Evolutionary conservation across 2,329 filamentous ascomycete genomes (phyloP).

Genomic region (Curvularia eragrostidis): DNA sequence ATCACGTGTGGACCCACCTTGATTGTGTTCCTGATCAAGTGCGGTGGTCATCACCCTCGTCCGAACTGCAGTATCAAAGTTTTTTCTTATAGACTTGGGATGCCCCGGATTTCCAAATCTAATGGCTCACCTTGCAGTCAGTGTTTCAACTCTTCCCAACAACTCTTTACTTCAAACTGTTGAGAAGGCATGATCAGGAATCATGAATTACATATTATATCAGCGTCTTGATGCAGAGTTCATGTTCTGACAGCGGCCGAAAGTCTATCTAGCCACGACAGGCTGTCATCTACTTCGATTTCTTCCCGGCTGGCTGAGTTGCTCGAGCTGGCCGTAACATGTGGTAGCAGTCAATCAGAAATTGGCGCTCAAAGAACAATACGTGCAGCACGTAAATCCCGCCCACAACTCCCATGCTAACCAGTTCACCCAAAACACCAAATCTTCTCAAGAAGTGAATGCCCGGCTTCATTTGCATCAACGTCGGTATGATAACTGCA

Average conservation of each 20-base stretch:
- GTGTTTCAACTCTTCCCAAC: background rate
- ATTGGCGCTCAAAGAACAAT: constrained; percentile 41
- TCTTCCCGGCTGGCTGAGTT: background rate
- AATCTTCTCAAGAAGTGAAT: constrained; percentile 39
- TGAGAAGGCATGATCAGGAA: background rate
- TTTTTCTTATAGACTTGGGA: background rate
- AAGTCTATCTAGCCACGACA: background rate
- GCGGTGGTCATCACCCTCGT: background rate
- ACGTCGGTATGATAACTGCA: constrained; percentile 46
- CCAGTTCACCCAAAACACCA: constrained; percentile 53
- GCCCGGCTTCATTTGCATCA: constrained; percentile 44
- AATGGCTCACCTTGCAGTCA: background rate
- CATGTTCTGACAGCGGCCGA: background rate
- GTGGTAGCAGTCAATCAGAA: constrained; percentile 44
- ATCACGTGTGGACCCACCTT: constrained; percentile 10
- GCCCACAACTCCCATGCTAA: constrained; percentile 47
- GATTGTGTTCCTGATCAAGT: background rate
- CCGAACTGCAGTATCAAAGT: background rate
- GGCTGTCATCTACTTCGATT: background rate
- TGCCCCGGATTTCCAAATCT: background rate
- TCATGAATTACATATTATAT: background rate
- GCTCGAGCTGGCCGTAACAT: constrained; percentile 35
- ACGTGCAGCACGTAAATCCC: constrained; percentile 46
- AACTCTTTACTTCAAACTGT: background rate
- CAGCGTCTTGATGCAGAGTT: background rate